A percentile compares a stretch with the other conserved stretches of the same genome.
These are phyloP conservation scores for Ophiostoma angusticollis DNA, from an alignment of 2,329 filamentous ascomycete genomes.

Conservation along the genomic window DNA sequence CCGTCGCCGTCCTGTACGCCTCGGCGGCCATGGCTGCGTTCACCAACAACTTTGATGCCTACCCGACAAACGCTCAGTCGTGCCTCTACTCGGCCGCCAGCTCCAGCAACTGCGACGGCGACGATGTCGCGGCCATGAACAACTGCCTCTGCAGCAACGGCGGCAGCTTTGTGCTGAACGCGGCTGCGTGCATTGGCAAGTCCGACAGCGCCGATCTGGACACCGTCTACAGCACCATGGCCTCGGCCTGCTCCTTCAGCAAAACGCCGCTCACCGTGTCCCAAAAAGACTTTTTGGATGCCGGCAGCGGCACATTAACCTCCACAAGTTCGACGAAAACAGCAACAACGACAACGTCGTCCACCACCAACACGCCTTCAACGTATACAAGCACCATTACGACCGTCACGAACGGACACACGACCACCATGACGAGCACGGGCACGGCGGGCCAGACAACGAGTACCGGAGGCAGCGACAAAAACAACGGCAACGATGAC, in stretches of 20 bases:
- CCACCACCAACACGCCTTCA: conserved; percentile 6
- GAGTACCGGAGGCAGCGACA: neutral
- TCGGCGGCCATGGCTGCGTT: conserved; percentile 2
- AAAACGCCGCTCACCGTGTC: conserved; percentile 30
- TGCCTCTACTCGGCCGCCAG: conserved; percentile 32
- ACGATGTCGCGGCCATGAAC: conserved; percentile 29
- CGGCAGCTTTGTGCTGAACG: conserved; percentile 34
- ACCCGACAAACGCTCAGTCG: conserved; percentile 27
- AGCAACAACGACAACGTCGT: conserved; percentile 4
- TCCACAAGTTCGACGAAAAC: conserved; percentile 4
- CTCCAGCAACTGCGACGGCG: conserved; percentile 28
- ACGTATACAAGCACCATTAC: conserved; percentile 10
- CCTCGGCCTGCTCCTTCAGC: conserved; percentile 30
- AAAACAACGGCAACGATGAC: conserved; percentile 1
- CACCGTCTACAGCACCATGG: conserved; percentile 31
- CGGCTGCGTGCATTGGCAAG: conserved; percentile 33
- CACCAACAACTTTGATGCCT: conserved; percentile 29
- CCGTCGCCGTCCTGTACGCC: conserved; percentile 2
- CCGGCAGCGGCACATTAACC: conserved; percentile 14
- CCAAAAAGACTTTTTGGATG: conserved; percentile 28
- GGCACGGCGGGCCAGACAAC: conserved; percentile 5
- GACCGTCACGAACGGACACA: conserved; percentile 2
- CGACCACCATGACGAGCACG: conserved; percentile 9
- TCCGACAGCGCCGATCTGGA: conserved; percentile 25
- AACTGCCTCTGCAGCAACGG: conserved; percentile 36